Evolutionary conservation across 106 monocot genomes (phyloP), one percentile per base, ranked within the genome.

Genomic region (Allium fistulosum): DNA sequence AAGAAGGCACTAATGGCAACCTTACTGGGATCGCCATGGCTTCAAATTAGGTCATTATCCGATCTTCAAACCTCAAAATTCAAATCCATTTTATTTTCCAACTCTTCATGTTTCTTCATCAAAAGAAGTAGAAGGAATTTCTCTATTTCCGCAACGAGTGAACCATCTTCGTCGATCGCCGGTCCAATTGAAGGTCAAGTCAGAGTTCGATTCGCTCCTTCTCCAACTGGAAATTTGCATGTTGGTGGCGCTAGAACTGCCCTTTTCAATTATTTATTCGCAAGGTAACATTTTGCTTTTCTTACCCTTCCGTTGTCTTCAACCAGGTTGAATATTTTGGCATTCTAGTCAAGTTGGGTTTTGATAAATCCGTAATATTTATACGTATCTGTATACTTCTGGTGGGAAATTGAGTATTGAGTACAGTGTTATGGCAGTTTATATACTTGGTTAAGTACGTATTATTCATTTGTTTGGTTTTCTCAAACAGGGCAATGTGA

Each of bases 141-240:
- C 67, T 61, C 84, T 10, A 64, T 74, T 14, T 50, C 13, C 17
- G 51, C 66, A 12, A 51, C 64, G 5, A 28, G 45, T 26, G 46
- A 51, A 12, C 66, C 58, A 46, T 53, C 70, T 8, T 48, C 65
- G 9, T 66, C 17, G 49, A 11, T 9, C 13, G 49, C 51, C 11
- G 62, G 68, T 46, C 69, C 74, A 12, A 53, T 46, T 11, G 74
- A 65, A 10, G 79, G 69, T 16, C 76, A 84, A 60, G 79, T 88
- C 18, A 81, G 88, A 18, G 88, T 88, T 56, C 76, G 84, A 28
- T 88, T 88, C 58, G 88, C 88, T 9, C 88, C 88, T 4, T 88
- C 88, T n/a, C 88, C 88, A 6, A 88, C 88, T 15, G 88, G 88
- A 48, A 88, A 88, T 66, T 70, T 88, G 12, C 88, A 88, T 67